A percentile compares a stretch with the other conserved stretches of the same genome.
phyloP scores from a whole-genome alignment of 257 asterid species.

The Lycium ferocissimum region DNA sequence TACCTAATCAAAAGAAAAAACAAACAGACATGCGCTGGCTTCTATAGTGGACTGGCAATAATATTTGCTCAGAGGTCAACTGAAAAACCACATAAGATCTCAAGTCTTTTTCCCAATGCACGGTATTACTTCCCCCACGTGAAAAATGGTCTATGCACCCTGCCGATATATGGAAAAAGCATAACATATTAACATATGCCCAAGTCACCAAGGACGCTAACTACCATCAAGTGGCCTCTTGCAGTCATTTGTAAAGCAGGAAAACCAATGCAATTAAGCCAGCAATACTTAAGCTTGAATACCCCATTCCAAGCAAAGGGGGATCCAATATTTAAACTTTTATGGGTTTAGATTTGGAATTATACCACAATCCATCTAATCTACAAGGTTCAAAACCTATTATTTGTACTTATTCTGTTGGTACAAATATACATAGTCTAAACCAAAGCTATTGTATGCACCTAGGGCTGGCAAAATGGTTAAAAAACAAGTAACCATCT shows the following conservation, averaged over 20 bases:
- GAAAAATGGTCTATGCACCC: not conserved
- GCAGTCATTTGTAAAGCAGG: not conserved
- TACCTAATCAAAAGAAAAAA: not conserved
- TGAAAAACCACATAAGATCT: not conserved
- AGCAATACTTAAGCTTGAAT: not conserved
- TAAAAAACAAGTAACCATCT: too few relatives aligned
- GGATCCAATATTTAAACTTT: not conserved
- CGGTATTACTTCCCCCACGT: not conserved
- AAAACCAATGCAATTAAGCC: not conserved
- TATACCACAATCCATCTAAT: constrained; percentile 5
- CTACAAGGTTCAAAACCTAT: not conserved
- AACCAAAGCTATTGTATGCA: not conserved
- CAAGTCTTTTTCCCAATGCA: not conserved
- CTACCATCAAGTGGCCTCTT: not conserved
- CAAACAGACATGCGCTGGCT: not conserved
- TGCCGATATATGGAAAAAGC: not conserved
- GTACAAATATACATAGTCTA: not conserved
- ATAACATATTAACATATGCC: not conserved
- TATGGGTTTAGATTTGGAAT: not conserved
- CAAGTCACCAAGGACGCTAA: not conserved
- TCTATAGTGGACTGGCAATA: not conserved
- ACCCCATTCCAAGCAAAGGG: not conserved
- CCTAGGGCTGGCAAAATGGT: too few relatives aligned
- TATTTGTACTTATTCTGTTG: not conserved
- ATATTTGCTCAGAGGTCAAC: not conserved